Evolutionary conservation across 345 rosid species (phyloP).

Genomic region (Balakata baccata): DNA sequence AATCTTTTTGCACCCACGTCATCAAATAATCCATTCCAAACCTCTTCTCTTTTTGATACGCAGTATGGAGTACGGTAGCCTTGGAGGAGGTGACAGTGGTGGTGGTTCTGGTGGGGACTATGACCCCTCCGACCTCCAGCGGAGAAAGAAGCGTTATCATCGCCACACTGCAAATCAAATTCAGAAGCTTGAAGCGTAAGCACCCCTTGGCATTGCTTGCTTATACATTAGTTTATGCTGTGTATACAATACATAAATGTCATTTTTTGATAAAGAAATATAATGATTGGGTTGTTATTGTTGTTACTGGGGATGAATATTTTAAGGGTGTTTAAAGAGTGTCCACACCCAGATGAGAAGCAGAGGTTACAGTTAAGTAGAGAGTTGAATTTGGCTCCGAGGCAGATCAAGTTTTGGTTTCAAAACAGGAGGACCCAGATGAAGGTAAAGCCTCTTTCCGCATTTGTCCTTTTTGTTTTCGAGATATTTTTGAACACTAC

Average conservation of each 20-base stretch:
- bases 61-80: slow-evolving; percentile 55
- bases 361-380: slow-evolving; percentile 79
- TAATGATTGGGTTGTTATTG: not conserved
- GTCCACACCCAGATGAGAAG: slow-evolving; percentile 98
- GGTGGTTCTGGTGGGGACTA: slow-evolving; percentile 67
- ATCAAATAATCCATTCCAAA: not conserved
- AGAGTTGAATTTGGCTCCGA: slow-evolving; percentile 83
- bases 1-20: not conserved
- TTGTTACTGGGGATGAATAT: slow-evolving; percentile 1
- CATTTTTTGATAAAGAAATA: not conserved
- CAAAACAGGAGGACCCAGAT: slow-evolving; percentile 96
- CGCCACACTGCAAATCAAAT: slow-evolving; percentile 96
- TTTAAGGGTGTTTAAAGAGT: slow-evolving; percentile 83
- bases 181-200: slow-evolving; percentile 90
- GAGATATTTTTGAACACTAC: not conserved
- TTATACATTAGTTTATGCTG: not conserved
- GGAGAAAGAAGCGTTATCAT: slow-evolving; percentile 88
- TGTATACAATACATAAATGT: not conserved
- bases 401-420: slow-evolving; percentile 99
- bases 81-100: slow-evolving; percentile 24
- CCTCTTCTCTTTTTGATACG: not conserved
- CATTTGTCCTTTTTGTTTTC: not conserved
- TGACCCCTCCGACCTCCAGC: slow-evolving; percentile 55
- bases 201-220: not conserved
- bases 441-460: slow-evolving; percentile 47